Conservation (phyloP, 148 eudicot species). For the Rhododendron williamsianum region DNA sequence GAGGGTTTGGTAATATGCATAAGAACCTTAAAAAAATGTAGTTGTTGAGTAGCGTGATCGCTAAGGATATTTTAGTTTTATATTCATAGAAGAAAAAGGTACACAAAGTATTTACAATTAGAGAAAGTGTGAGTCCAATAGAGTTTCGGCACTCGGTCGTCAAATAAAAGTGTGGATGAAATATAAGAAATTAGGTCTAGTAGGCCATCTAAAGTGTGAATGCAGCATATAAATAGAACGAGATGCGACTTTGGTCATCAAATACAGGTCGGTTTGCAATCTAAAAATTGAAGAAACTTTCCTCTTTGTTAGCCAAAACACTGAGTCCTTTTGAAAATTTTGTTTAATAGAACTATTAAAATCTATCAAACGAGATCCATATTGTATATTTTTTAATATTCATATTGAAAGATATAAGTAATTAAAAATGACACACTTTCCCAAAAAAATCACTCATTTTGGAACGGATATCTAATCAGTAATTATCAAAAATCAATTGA, state of each 20-base stretch:
- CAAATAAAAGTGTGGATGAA: not conserved
- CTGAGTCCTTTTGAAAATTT: no score
- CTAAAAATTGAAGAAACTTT: no score
- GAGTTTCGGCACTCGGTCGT: not conserved
- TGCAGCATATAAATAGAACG: not conserved
- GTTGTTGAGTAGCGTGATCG: not conserved
- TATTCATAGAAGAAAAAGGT: not conserved
- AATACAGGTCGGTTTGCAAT: no score
- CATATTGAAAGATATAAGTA: no score
- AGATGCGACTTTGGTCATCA: not conserved
- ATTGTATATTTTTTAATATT: no score
- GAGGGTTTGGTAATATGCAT: not conserved
- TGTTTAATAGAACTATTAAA: no score
- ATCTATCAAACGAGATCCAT: accelerated
- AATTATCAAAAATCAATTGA: no score
- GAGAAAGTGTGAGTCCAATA: not conserved
- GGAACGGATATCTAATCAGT: not conserved
- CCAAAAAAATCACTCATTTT: no score
- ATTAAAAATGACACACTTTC: no score
- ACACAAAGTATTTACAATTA: not conserved
- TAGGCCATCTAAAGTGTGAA: not conserved
- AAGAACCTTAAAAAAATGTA: not conserved
- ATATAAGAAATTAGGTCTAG: not conserved
- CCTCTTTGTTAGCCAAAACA: no score
- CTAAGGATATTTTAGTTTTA: not conserved